Evolutionary conservation across 2,329 filamentous ascomycete species (phyloP).

Genomic region (Monosporascus sp.): DNA sequence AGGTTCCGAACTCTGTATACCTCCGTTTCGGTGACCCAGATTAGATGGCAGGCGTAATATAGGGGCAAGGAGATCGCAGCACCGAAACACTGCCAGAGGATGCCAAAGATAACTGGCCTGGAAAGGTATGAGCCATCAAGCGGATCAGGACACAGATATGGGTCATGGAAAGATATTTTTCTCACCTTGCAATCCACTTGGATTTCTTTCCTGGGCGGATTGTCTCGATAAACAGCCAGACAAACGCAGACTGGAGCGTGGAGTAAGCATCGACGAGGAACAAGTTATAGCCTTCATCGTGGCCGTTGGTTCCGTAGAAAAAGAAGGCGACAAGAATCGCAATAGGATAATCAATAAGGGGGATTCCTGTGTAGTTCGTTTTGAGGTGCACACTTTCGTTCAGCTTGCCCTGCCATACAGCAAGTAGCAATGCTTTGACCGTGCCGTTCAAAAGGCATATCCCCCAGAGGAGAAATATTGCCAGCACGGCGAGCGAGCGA

Average conservation of each 20-base stretch:
- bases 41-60: constrained; percentile 17
- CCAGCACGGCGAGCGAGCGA: constrained; percentile 6
- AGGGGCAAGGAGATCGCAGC: constrained; percentile 20
- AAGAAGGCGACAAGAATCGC: constrained; percentile 20
- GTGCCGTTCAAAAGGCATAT: constrained; percentile 17
- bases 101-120: constrained; percentile 18
- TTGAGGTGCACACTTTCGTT: constrained; percentile 13
- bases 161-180: neutral
- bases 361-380: constrained; percentile 19
- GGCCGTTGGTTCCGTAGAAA: constrained; percentile 18
- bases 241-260: constrained; percentile 17
- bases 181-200: constrained; percentile 13
- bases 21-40: constrained; percentile 12
- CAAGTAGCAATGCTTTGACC: constrained; percentile 14
- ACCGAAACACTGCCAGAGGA: constrained; percentile 19
- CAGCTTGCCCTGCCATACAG: constrained; percentile 13
- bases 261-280: constrained; percentile 21
- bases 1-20: constrained; percentile 9
- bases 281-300: constrained; percentile 16
- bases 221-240: constrained; percentile 22
- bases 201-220: constrained; percentile 15
- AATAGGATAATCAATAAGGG: constrained; percentile 18
- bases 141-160: neutral
- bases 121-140: neutral
- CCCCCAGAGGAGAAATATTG: constrained; percentile 17